A percentile compares a stretch with the other conserved stretches of the same genome.
These are phyloP conservation scores for Aspergillus novoparasiticus DNA, from an alignment of 2,329 filamentous ascomycete species.

Conservation along the genomic window DNA sequence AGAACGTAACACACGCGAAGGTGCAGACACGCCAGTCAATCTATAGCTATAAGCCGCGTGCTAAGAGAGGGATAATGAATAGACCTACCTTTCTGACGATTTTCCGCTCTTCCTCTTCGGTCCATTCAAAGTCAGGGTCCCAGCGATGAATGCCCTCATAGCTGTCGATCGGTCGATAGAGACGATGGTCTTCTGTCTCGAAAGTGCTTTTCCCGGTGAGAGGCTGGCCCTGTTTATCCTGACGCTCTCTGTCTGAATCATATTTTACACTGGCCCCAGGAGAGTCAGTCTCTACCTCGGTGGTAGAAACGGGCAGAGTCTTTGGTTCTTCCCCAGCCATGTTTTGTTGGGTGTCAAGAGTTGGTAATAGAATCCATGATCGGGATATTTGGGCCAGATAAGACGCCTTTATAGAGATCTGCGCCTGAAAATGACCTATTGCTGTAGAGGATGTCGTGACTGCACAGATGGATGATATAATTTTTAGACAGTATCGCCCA, in stretches of 20 bases:
- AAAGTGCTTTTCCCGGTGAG: background rate
- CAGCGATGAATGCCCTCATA: constrained; percentile 50
- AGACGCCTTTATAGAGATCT: background rate
- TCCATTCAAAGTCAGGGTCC: constrained; percentile 44
- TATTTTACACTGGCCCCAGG: background rate
- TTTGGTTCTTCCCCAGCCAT: background rate
- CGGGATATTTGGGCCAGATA: background rate
- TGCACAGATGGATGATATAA: background rate
- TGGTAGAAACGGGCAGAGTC: background rate
- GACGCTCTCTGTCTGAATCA: background rate
- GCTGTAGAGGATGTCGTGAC: background rate
- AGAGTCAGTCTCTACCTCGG: background rate
- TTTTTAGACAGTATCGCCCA: background rate
- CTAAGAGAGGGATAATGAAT: accelerated
- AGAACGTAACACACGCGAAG: constrained; percentile 57
- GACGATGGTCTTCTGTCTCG: background rate
- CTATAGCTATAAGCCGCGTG: background rate
- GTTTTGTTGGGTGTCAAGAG: background rate
- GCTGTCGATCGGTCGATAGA: constrained; percentile 19
- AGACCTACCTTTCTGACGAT: constrained; percentile 29
- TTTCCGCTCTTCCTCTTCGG: constrained; percentile 38
- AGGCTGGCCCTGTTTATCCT: background rate
- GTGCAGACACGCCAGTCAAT: background rate
- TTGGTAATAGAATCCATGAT: background rate
- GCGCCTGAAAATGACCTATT: background rate